A percentile compares a stretch with the other conserved stretches of the same genome.
These are phyloP conservation scores for Trichoderma breve DNA, from an alignment of 2,329 filamentous ascomycete genomes.

Conservation along the genomic window DNA sequence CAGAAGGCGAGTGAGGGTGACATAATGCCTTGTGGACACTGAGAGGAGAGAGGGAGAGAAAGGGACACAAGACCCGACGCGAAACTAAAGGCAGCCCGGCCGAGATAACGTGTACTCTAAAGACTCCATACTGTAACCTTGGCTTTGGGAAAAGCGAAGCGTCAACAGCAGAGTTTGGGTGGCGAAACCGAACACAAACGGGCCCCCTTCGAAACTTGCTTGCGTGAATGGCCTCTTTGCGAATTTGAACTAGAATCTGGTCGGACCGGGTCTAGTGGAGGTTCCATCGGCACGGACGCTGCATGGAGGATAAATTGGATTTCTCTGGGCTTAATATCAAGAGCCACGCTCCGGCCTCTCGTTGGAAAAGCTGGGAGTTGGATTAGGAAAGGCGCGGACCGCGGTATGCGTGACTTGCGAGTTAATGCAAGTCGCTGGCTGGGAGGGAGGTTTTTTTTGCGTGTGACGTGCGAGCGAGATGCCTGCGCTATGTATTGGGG, in stretches of 20 bases:
- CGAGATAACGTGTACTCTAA: not conserved
- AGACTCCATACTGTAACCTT: not conserved
- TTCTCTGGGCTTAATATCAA: slow-evolving; percentile 1
- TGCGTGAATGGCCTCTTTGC: not conserved
- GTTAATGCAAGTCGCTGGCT: not conserved
- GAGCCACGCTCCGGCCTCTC: slow-evolving; percentile 15
- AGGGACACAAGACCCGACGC: not conserved
- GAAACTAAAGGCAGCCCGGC: not conserved
- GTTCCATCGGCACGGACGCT: not conserved
- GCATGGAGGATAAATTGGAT: slow-evolving; percentile 14
- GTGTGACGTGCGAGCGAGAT: not conserved
- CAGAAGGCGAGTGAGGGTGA: not conserved
- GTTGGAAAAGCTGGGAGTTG: slow-evolving; percentile 1
- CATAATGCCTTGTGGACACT: not conserved
- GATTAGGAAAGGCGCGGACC: slow-evolving; percentile 6
- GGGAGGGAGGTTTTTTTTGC: not conserved
- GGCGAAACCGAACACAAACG: not conserved
- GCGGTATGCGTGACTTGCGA: not conserved
- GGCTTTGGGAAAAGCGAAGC: not conserved
- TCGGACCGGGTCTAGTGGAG: not conserved
- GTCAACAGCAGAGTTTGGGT: not conserved
- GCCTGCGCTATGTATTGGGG: not conserved
- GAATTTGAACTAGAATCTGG: not conserved
- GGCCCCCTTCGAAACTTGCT: not conserved
- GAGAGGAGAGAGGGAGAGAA: not conserved